Evolutionary conservation across 768 basidiomycete genomes (phyloP), one percentile per base, ranked within the genome.

Genomic region (Boletus subcaerulescens): DNA sequence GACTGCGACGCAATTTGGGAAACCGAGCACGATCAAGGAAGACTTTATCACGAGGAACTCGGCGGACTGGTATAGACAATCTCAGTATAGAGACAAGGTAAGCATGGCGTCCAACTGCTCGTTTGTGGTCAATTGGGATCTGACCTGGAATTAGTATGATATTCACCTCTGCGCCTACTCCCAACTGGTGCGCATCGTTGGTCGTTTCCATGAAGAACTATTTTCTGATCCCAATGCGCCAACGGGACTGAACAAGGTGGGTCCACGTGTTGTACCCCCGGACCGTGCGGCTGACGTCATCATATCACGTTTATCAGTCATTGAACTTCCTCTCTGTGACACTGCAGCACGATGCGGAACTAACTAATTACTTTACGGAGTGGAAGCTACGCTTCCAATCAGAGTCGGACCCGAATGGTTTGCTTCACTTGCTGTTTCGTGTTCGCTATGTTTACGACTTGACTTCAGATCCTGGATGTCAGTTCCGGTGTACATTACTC

Each of bases 1-100:
- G 26, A 87, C 88, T 3, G 86, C 91, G 3, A 93, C 89, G 3
- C 88, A 93, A 67, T 91, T 93, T 67, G 93, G 93, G 4, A 93
- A 93, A 70, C 91, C 92, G 3, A 86, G 86, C 13, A 92, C 91
- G 10, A 86, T 95, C 65, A 87, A 88, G 61, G 92, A 93, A 62
- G 91, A 94, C 65, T 86, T 80, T 52, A 83, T 88, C 59, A 82
- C 89, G 50, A 80, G 91, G 32, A 80, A 84, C 63, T 83, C 85
- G 7, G 78, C 76, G 33, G 83, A 87, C 40, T 92, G 89, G 89
- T 91, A 91, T 66, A 85, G 80, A 67, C 80, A 76, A 56, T 89
- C 85, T 3, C 74, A 76, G 64, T 83, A 83, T 64, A 85, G 85
- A 59, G 77, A 77, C 62, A 69, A 77, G 46, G 87, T 86, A 33